Conservation (phyloP, 768 basidiomycete genomes). For the Lactarius deliciosus region DNA sequence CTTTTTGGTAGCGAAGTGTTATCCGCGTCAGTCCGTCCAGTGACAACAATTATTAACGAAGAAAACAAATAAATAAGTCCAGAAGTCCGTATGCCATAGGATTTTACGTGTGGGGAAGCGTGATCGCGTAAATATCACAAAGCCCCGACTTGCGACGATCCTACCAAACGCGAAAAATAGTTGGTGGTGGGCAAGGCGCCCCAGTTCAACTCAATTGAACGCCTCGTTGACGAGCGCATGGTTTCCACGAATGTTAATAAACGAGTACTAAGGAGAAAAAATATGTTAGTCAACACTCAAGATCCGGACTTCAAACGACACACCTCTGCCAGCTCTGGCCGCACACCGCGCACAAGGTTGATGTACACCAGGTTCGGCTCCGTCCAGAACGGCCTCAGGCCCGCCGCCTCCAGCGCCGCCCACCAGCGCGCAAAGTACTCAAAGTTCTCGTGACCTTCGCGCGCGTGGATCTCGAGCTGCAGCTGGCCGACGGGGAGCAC, state of each 20-base stretch:
- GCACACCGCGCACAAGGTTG: slow-evolving; percentile 40
- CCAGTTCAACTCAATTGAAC: slow-evolving; percentile 14
- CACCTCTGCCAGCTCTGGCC: slow-evolving; percentile 46
- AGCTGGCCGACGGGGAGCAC: slow-evolving; percentile 67
- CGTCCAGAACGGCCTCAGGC: slow-evolving; percentile 69
- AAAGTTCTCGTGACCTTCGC: slow-evolving; percentile 40
- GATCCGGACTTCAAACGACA: neutral
- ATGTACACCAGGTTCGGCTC: slow-evolving; percentile 54
- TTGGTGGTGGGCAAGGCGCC: neutral
- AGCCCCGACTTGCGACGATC: neutral
- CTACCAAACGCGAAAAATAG: neutral
- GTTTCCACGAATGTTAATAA: slow-evolving; percentile 36
- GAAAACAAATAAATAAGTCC: neutral
- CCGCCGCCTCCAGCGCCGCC: slow-evolving; percentile 52
- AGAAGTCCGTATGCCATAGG: neutral
- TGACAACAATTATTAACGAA: neutral
- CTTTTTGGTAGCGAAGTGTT: neutral
- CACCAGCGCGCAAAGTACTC: slow-evolving; percentile 61
- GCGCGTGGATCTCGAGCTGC: slow-evolving; percentile 64
- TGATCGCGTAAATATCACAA: neutral
- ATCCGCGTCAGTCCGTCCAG: neutral
- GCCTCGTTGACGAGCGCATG: slow-evolving; percentile 8
- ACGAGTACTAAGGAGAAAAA: slow-evolving; percentile 30
- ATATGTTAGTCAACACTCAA: no score
- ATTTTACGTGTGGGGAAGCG: neutral